Conservation (phyloP, 2,329 filamentous ascomycete species). For the Talaromyces pinophilus region DNA sequence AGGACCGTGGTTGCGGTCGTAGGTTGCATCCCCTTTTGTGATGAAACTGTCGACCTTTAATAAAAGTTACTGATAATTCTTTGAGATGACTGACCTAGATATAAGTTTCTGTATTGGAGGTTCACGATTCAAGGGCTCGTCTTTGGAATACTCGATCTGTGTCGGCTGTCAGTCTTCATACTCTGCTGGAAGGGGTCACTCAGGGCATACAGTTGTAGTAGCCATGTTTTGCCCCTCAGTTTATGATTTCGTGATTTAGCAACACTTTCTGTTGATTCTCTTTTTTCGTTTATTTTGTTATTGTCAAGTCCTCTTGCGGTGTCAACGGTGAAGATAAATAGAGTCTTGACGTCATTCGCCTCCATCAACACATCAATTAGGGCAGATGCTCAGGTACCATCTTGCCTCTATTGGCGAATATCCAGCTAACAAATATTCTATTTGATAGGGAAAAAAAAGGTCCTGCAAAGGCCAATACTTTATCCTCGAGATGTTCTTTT, state of each 20-base stretch:
- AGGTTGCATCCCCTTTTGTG: constrained; percentile 53
- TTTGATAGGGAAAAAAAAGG: too few species aligned
- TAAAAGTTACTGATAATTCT: background rate
- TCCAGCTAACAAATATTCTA: background rate
- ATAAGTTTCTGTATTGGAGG: constrained; percentile 32
- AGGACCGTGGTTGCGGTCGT: constrained; percentile 61
- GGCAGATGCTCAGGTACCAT: background rate
- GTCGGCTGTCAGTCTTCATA: background rate
- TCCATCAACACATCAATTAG: background rate
- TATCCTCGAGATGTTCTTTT: too few species aligned
- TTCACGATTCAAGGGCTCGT: constrained; percentile 38
- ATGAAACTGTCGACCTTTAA: constrained; percentile 48
- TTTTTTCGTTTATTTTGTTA: background rate
- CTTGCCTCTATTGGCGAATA: background rate
- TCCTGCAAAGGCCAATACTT: too few species aligned
- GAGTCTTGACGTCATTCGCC: constrained; percentile 17
- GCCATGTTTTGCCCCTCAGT: background rate
- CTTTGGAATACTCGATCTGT: constrained; percentile 11
- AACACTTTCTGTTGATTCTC: background rate
- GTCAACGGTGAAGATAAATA: background rate
- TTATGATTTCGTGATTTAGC: background rate
- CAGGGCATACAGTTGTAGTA: background rate
- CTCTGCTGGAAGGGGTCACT: background rate
- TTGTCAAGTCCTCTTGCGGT: background rate
- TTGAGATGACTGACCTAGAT: constrained; percentile 8